Percentiles rank a stretch among this genome's conserved stretches.
These are phyloP conservation scores for Phylloporus arenicola DNA, from an alignment of 768 basidiomycete species.

Conservation along the genomic window DNA sequence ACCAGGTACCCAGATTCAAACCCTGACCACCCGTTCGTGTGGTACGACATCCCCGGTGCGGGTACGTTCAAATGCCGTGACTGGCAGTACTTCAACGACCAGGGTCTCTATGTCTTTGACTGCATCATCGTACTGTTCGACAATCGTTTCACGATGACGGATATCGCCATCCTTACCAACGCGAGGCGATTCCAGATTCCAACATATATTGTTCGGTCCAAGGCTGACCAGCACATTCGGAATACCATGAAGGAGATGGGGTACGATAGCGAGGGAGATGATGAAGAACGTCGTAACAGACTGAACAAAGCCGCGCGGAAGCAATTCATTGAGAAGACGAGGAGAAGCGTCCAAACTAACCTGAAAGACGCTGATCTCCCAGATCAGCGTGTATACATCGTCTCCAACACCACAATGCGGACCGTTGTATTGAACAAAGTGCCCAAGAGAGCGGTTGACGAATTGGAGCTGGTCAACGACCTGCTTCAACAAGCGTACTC, in stretches of 20 bases:
- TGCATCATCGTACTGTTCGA: constrained; percentile 31
- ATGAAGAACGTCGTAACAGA: background rate
- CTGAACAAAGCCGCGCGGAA: constrained; percentile 13
- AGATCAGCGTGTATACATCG: constrained; percentile 23
- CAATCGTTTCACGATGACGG: constrained; percentile 32
- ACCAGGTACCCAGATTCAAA: constrained; percentile 24
- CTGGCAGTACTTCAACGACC: constrained; percentile 34
- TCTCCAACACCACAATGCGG: constrained; percentile 18
- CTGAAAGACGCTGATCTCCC: constrained; percentile 17
- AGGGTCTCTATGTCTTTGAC: constrained; percentile 35
- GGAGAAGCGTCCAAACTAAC: constrained; percentile 14
- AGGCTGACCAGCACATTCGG: constrained; percentile 30
- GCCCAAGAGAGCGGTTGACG: constrained; percentile 20
- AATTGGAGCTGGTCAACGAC: constrained; percentile 13
- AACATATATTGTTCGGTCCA: constrained; percentile 33
- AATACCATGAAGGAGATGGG: constrained; percentile 23
- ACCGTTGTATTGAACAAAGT: constrained; percentile 9
- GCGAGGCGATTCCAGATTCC: constrained; percentile 30
- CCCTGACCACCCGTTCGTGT: constrained; percentile 20
- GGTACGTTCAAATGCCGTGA: constrained; percentile 29
- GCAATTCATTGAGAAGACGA: constrained; percentile 20
- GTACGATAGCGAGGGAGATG: constrained; percentile 12
- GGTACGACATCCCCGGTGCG: constrained; percentile 36
- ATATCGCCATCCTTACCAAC: constrained; percentile 30
- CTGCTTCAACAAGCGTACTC: background rate